phyloP scores from a whole-genome alignment of 129 eudicot species.

The Centrapalus pauciflorus region DNA sequence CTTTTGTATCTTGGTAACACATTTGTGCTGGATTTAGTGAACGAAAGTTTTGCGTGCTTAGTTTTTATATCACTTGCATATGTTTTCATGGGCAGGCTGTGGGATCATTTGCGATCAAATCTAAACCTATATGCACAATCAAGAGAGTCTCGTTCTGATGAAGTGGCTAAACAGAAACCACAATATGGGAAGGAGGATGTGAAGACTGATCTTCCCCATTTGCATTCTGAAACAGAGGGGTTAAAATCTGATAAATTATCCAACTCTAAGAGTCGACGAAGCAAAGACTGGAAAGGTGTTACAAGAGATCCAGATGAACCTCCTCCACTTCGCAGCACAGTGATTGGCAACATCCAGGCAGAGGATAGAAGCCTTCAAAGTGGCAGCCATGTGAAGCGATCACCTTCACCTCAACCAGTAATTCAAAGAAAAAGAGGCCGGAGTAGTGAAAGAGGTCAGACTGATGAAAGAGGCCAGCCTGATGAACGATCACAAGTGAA shows the following conservation, averaged over 20 bases:
- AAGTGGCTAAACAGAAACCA: slow-evolving; percentile 40
- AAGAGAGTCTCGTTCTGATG: slow-evolving; percentile 33
- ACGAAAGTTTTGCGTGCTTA: background rate
- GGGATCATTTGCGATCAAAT: slow-evolving; percentile 77
- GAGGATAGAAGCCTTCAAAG: slow-evolving; percentile 24
- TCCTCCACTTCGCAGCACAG: slow-evolving; percentile 52
- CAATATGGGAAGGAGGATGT: slow-evolving; percentile 24
- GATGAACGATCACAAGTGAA: slow-evolving; percentile 40
- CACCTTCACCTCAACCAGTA: slow-evolving; percentile 42
- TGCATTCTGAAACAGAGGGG: slow-evolving; percentile 39
- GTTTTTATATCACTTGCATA: background rate
- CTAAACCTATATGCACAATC: slow-evolving; percentile 62
- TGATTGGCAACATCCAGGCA: slow-evolving; percentile 27
- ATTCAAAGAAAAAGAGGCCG: slow-evolving; percentile 58
- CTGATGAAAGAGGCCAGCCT: slow-evolving; percentile 50
- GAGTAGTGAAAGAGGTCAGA: slow-evolving; percentile 50
- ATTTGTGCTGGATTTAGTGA: slow-evolving; percentile 1
- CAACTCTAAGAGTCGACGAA: slow-evolving; percentile 38
- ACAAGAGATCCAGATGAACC: slow-evolving; percentile 49
- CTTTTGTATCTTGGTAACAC: slow-evolving; percentile 76
- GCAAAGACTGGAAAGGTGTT: slow-evolving; percentile 53
- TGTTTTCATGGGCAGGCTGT: slow-evolving; percentile 52
- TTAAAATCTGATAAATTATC: slow-evolving; percentile 25
- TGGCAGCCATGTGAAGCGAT: slow-evolving; percentile 30
- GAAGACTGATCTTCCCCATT: slow-evolving; percentile 20